Base-by-base conservation (phyloP, 2,329 filamentous ascomycete species). In the Pseudogymnoascus sp. region DNA sequence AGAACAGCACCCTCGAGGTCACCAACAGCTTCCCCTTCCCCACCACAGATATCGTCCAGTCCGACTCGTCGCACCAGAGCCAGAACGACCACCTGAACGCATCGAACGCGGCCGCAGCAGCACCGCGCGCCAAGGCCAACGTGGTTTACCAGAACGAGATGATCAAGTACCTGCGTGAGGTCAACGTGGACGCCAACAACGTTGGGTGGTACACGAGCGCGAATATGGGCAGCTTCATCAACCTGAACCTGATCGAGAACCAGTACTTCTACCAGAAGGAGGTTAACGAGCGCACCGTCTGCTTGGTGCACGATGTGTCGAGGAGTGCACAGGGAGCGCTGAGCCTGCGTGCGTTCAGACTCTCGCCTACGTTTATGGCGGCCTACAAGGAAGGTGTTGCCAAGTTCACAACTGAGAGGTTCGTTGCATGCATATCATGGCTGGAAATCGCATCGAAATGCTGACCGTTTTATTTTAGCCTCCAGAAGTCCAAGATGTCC, bases 191-290 rank as follows among this genome's bases (percentile, higher is more conserved):
- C 75, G 94, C 94, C 67, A 96, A 97, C 81, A 95, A 91, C 71
- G 91, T 96, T 63, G 94, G 94, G 70, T 99, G 92, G 92, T 99
- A 99, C 79, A 97, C 91, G 63, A 97, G 91, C 79, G 91, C 92
- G 65, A 96, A 91, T 75, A 95, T 99, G 90, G 94, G 94, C 76
- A 97, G 96, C 81, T 97, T 97, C 70, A 83, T 97, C 81, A 97
- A 92, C 80, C 76, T 89, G 73, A 90, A 88, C 80, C 92, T 96
- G 73, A 90, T 99, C 76, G 94, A 99, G 83, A 99, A 97, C 80
- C 92, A 97, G 77, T 91, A 86, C 78, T 89, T 92, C 79, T 97
- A 96, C 81, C 94, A 99, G 81, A 94, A 90, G 76, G 90, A 95
- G 69, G 73, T 84, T 70, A 96, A 96, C 74, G 90, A 94, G 76